These are phyloP conservation scores for Durotheca rogersii DNA, from an alignment of 495 filamentous ascomycete genomes.

Conservation along the genomic window DNA sequence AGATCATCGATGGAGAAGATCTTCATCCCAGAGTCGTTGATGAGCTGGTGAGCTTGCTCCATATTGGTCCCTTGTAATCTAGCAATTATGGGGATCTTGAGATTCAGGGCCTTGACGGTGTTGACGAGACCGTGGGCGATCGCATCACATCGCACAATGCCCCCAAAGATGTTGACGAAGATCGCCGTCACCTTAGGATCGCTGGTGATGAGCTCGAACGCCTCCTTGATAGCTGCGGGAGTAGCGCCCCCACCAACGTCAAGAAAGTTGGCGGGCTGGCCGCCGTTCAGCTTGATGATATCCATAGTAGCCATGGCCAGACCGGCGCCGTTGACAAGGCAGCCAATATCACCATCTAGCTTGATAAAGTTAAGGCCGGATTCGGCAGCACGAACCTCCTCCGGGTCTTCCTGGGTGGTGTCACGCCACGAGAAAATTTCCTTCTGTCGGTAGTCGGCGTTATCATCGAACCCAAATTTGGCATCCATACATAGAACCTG, in stretches of 20 bases:
- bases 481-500: conserved; percentile 98
- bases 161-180: conserved; percentile 99
- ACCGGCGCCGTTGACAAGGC: conserved; percentile 97
- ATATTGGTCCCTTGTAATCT: conserved; percentile 98
- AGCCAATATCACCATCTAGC: conserved; percentile 98
- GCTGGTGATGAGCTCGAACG: conserved; percentile 96
- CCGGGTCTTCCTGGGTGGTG: conserved; percentile 89
- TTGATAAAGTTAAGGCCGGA: conserved; percentile 99
- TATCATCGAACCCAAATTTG: conserved; percentile 97
- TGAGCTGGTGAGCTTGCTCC: conserved; percentile 90
- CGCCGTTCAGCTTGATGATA: conserved; percentile 99
- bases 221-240: conserved; percentile 91
- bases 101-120: conserved; percentile 89
- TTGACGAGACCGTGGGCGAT: conserved; percentile 95
- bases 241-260: conserved; percentile 98
- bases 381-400: conserved; percentile 95
- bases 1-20: conserved; percentile 99
- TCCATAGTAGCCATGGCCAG: conserved; percentile 99
- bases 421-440: conserved; percentile 94
- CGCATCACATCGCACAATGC: conserved; percentile 96
- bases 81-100: conserved; percentile 94
- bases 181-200: conserved; percentile 98
- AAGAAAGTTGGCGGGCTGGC: conserved; percentile 94
- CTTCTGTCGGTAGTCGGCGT: conserved; percentile 96
- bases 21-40: conserved; percentile 97